These are phyloP conservation scores for Aspergillus ruber DNA, from an alignment of 2,329 filamentous ascomycete species.

Conservation along the genomic window DNA sequence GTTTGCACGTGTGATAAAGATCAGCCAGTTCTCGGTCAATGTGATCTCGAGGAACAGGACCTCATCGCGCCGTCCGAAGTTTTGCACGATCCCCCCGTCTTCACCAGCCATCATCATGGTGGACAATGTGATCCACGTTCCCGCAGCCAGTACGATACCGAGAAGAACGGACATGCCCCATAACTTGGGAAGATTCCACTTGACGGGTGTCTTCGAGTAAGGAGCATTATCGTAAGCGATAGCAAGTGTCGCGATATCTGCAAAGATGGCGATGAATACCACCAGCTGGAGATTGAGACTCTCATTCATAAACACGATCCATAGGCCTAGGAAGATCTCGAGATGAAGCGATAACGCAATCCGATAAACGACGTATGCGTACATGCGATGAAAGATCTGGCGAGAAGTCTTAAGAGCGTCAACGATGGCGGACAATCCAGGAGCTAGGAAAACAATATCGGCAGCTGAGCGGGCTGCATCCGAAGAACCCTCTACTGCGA, in stretches of 20 bases:
- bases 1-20: slow-evolving; percentile 92
- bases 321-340: slow-evolving; percentile 84
- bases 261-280: slow-evolving; percentile 92
- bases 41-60: slow-evolving; percentile 87
- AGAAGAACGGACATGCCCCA: slow-evolving; percentile 89
- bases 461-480: slow-evolving; percentile 86
- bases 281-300: slow-evolving; percentile 80
- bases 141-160: slow-evolving; percentile 70
- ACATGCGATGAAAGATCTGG: slow-evolving; percentile 96
- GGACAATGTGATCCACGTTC: slow-evolving; percentile 83
- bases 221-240: slow-evolving; percentile 92
- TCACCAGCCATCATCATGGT: slow-evolving; percentile 67
- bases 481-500: slow-evolving; percentile 86
- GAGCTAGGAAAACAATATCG: slow-evolving; percentile 89
- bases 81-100: slow-evolving; percentile 80
- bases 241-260: slow-evolving; percentile 83
- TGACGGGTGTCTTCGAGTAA: slow-evolving; percentile 77
- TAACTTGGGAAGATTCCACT: slow-evolving; percentile 91
- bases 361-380: slow-evolving; percentile 92
- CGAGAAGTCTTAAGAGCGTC: slow-evolving; percentile 87
- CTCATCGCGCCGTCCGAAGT: slow-evolving; percentile 73
- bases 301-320: slow-evolving; percentile 82
- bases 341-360: slow-evolving; percentile 87
- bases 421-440: slow-evolving; percentile 85
- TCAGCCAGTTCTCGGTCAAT: slow-evolving; percentile 90